These are phyloP conservation scores for Blechomonas ayalai DNA, from an alignment of 208 protist genomes.

Conservation along the genomic window DNA sequence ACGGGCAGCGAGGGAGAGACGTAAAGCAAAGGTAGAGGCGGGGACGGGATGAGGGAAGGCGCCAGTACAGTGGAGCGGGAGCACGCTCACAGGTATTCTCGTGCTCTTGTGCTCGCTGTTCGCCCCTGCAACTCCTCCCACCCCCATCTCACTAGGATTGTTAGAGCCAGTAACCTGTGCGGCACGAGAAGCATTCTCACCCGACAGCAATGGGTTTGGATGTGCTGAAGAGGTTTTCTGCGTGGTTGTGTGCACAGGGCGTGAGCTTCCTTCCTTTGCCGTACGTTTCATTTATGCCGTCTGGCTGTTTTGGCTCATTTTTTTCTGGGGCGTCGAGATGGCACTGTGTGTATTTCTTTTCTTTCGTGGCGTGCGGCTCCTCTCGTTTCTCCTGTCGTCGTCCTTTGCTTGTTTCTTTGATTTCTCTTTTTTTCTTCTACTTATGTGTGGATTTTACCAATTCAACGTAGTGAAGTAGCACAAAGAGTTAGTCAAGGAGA, in stretches of 20 bases:
- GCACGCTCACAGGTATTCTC: not conserved
- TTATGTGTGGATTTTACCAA: no score
- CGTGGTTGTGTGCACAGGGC: no score
- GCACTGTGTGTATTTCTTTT: slow-evolving; percentile 1
- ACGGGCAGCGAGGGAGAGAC: not conserved
- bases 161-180: no score
- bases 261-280: no score
- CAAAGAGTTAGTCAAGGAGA: slow-evolving; percentile 7
- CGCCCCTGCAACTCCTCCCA: not conserved
- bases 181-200: no score
- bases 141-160: not conserved
- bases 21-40: not conserved
- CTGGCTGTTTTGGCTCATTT: not conserved
- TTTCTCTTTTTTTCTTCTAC: not conserved
- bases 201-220: no score
- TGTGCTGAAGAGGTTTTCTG: no score
- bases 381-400: slow-evolving; percentile 2
- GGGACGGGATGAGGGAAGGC: not conserved
- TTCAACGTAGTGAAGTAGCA: slow-evolving; percentile 4
- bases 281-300: not conserved
- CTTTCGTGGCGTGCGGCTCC: slow-evolving; percentile 3
- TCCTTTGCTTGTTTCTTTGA: not conserved
- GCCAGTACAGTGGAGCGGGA: not conserved
- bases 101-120: not conserved
- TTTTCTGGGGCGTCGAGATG: not conserved